Evolutionary conservation across 2,329 filamentous ascomycete species (phyloP).

Genomic region (Metarhizium sp.): DNA sequence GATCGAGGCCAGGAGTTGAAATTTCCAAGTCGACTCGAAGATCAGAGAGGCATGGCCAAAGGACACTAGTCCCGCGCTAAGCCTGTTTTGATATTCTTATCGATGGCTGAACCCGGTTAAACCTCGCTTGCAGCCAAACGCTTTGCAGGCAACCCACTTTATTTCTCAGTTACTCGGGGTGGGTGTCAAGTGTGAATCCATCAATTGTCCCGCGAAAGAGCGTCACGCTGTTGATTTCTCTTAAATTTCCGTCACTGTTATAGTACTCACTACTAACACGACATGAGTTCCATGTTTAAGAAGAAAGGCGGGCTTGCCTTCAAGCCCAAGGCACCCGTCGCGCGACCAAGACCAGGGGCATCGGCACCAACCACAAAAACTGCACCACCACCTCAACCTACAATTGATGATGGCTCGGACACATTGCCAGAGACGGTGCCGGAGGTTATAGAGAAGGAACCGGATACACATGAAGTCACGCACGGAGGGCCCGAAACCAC

Average conservation of each 20-base stretch:
- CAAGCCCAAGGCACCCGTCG: constrained; percentile 57
- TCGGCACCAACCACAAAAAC: constrained; percentile 5
- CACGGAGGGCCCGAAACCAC: not conserved
- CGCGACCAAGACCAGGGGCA: constrained; percentile 25
- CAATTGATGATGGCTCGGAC: constrained; percentile 2
- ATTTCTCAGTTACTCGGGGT: not conserved
- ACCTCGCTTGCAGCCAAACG: constrained; percentile 13
- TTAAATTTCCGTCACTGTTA: not conserved
- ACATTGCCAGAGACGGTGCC: not conserved
- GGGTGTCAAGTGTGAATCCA: not conserved
- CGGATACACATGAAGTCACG: not conserved
- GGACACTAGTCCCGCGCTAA: constrained; percentile 25
- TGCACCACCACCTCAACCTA: constrained; percentile 3
- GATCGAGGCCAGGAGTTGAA: constrained; percentile 30
- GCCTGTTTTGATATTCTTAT: constrained; percentile 22
- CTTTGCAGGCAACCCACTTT: constrained; percentile 2
- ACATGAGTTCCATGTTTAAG: constrained; percentile 60
- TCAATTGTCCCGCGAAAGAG: not conserved
- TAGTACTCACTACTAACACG: constrained; percentile 13
- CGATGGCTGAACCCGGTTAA: constrained; percentile 24
- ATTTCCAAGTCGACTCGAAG: constrained; percentile 35
- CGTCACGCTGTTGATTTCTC: not conserved
- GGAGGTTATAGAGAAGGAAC: not conserved
- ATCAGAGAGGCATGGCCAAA: constrained; percentile 27
- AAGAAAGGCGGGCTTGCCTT: constrained; percentile 54